These are phyloP conservation scores for Flaveria ramosissima DNA, from an alignment of 129 eudicot species.

Conservation along the genomic window DNA sequence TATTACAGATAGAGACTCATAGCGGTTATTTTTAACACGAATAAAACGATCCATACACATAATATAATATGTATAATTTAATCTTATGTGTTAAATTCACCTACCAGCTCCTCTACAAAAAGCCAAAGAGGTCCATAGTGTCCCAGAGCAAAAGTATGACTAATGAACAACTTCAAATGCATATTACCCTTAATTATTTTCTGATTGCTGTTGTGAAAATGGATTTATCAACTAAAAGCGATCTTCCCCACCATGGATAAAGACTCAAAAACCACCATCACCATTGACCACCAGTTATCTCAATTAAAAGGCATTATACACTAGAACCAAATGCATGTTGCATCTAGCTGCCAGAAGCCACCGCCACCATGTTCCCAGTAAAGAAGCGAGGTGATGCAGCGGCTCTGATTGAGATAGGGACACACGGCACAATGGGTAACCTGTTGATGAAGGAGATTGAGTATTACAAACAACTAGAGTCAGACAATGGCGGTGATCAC, in stretches of 20 bases:
- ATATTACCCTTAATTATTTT: background rate
- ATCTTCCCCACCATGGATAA: conserved; percentile 35
- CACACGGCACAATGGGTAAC: conserved; percentile 73
- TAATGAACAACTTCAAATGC: conserved; percentile 12
- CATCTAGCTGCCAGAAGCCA: background rate
- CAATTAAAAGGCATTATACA: conserved; percentile 6
- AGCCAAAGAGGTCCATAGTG: conserved; percentile 10
- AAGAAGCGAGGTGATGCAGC: conserved; percentile 36
- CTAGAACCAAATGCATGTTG: conserved; percentile 23
- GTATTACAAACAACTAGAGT: conserved; percentile 48
- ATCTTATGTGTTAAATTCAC: background rate
- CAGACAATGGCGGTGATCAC: conserved; percentile 27
- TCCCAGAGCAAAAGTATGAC: conserved; percentile 19
- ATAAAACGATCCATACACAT: no score
- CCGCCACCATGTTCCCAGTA: conserved; percentile 31
- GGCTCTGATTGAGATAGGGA: conserved; percentile 64
- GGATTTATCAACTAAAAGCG: conserved; percentile 43
- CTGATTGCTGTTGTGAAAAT: conserved; percentile 20
- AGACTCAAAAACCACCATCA: conserved; percentile 34
- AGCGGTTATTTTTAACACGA: no score
- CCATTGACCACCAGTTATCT: conserved; percentile 9
- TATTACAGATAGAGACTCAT: no score
- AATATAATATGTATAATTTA: background rate
- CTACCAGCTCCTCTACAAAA: conserved; percentile 1
- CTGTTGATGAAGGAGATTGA: conserved; percentile 80